These are phyloP conservation scores for Mortierella sp. DNA, from an alignment of 371 early-diverging fungal genomes.

Conservation along the genomic window DNA sequence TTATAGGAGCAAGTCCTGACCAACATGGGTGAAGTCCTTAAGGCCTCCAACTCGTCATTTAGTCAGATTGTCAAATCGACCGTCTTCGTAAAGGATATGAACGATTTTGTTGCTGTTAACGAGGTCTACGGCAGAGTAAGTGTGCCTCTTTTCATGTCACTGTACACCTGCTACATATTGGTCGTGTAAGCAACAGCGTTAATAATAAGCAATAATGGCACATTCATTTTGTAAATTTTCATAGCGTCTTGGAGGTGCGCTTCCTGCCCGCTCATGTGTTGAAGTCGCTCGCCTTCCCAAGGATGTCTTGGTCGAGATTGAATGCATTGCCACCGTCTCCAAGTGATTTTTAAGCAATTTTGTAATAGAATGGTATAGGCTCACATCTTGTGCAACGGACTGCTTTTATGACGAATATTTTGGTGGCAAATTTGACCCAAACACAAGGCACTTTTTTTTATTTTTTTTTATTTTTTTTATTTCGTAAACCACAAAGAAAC, in stretches of 20 bases:
- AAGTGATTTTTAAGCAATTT: conserved; percentile 8
- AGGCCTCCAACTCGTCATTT: conserved; percentile 82
- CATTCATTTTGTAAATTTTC: background rate
- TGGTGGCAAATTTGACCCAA: too few species aligned
- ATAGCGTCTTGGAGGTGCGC: conserved; percentile 46
- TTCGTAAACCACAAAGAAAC: too few species aligned
- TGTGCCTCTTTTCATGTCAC: background rate
- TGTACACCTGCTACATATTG: too few species aligned
- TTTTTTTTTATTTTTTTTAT: too few species aligned
- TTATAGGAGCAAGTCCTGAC: conserved; percentile 73
- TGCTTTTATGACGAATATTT: too few species aligned
- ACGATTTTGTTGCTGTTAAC: conserved; percentile 91
- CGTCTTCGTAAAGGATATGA: conserved; percentile 90
- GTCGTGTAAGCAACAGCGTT: too few species aligned
- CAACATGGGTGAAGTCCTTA: conserved; percentile 85
- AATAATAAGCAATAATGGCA: too few species aligned
- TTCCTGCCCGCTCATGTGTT: conserved; percentile 92
- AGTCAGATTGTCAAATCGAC: conserved; percentile 93
- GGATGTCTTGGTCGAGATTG: conserved; percentile 93
- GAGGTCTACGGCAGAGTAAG: conserved; percentile 79
- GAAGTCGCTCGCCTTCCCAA: conserved; percentile 93
- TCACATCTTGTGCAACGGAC: too few species aligned
- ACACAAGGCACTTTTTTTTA: too few species aligned
- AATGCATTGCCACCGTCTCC: conserved; percentile 79
- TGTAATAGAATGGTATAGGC: too few species aligned